Percentiles rank a stretch among this genome's conserved stretches.
These are phyloP conservation scores for Tillandsia fasciculata DNA, from an alignment of 176 grass and related monocot species.

Conservation along the genomic window DNA sequence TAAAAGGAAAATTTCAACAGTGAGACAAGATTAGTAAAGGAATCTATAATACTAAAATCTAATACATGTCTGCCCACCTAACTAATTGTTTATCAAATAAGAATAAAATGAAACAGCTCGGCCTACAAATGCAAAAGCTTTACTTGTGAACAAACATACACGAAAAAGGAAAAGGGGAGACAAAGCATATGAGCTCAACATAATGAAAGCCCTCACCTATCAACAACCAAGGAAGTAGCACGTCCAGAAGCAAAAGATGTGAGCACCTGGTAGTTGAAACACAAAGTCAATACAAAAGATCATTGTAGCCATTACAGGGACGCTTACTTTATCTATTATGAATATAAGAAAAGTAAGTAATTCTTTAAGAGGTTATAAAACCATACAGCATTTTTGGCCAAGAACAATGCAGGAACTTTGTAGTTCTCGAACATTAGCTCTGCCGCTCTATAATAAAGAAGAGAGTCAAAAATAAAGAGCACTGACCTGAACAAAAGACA, in stretches of 20 bases:
- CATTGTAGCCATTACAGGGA: neutral
- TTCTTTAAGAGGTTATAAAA: conserved; percentile 21
- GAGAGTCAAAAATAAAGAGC: conserved; percentile 23
- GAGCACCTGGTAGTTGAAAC: conserved; percentile 57
- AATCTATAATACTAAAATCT: too few relatives aligned
- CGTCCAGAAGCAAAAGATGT: conserved; percentile 99
- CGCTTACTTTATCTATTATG: conserved; percentile 17
- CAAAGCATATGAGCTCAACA: neutral
- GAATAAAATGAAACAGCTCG: neutral
- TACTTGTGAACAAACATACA: neutral
- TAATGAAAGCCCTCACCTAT: conserved; percentile 53
- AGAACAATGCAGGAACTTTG: conserved; percentile 91
- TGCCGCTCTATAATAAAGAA: conserved; percentile 52
- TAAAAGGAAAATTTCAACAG: too few relatives aligned
- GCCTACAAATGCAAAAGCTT: neutral
- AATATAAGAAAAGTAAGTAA: conserved; percentile 22
- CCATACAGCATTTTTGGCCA: conserved; percentile 98
- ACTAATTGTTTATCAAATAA: neutral
- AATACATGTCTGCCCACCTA: neutral
- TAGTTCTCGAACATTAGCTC: conserved; percentile 99
- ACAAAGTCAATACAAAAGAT: neutral
- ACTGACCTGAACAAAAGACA: neutral
- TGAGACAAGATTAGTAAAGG: too few relatives aligned
- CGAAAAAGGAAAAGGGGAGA: neutral
- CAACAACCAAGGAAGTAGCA: conserved; percentile 92